Evolutionary conservation across 2,329 filamentous ascomycete genomes (phyloP), one percentile per base, ranked within the genome.

Genomic region (Sphaerulina musiva): DNA sequence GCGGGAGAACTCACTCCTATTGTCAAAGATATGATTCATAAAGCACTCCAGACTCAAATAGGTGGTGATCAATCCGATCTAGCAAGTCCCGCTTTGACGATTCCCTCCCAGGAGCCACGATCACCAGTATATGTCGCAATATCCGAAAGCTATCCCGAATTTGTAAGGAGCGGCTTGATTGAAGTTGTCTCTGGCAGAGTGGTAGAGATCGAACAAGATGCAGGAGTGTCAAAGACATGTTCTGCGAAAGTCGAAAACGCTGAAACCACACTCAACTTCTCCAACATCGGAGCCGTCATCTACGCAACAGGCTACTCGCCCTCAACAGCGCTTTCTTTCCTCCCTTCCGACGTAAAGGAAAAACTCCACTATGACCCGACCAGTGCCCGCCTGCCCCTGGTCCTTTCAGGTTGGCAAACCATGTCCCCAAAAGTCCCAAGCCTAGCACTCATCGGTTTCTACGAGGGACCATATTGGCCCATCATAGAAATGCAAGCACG

Each of bases 401-500:
- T 85, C 0, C 74, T 93, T 0, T 81, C 85, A 20, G 83, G 63
- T n/a, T 69, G 65, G 65, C 67, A 69, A 48, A 68, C 66, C 2
- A 61, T 54, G 9, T 60, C 39, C 3, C 80, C 84, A 54, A 72
- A 75, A 0, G 69, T 90, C 0, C 79, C 84, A 0, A 80, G 79
- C 5, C 72, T 93, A 0, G 87, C 86, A 0, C 91, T 93, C 63
- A 84, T 93, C 1, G 89, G 89, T 0, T 89, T 90, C 70, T 95
- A 95, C 66, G 80, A 89, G 57, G 86, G 86, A 0, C 87, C 88
- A 0, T 93, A 89, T 68, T 95, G 89, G 89, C 86, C 86, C 1
- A 83, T 90, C 0, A 89, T 92, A 78, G 88, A 93, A 68, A 87
- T 90, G 85, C 89, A 95, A 70, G 84, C 88, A 2, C 80, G 85